phyloP scores from a whole-genome alignment of 2,329 filamentous ascomycete species.

The Nemania sp. region DNA sequence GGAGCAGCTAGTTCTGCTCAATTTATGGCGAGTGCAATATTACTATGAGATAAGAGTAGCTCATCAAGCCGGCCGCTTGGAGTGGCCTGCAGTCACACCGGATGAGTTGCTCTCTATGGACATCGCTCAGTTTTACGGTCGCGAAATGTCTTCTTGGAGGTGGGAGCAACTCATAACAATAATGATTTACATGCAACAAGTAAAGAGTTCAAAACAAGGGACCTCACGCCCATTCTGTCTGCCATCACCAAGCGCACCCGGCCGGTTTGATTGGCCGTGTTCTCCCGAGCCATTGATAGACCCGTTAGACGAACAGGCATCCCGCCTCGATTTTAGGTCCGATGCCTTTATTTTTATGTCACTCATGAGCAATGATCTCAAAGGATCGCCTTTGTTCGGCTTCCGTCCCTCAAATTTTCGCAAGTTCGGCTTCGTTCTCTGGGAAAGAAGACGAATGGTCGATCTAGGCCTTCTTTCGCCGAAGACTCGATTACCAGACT shows the following conservation, averaged over 20 bases:
- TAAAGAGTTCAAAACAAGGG: not conserved
- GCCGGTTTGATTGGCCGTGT: not conserved
- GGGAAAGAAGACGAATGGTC: not conserved
- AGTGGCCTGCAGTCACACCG: not conserved
- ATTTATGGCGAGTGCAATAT: constrained; percentile 2
- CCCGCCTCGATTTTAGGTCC: not conserved
- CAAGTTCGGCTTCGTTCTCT: constrained; percentile 1
- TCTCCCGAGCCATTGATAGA: not conserved
- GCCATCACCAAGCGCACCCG: not conserved
- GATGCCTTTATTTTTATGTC: not conserved
- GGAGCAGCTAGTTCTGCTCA: constrained; percentile 1
- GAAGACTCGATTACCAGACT: not conserved
- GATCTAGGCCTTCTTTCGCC: not conserved
- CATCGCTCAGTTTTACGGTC: not conserved
- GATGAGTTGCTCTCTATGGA: not conserved
- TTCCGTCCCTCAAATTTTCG: not conserved
- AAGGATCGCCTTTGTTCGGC: not conserved
- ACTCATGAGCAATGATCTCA: not conserved
- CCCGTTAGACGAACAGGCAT: not conserved
- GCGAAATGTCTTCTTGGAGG: too few relatives aligned
- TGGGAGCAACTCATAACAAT: not conserved
- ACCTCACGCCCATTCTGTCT: not conserved
- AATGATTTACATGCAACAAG: not conserved
- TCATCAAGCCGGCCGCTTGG: not conserved
- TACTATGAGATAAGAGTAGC: constrained; percentile 1